Evolutionary conservation across 768 basidiomycete species (phyloP).

Genomic region (Agaricus blazei): DNA sequence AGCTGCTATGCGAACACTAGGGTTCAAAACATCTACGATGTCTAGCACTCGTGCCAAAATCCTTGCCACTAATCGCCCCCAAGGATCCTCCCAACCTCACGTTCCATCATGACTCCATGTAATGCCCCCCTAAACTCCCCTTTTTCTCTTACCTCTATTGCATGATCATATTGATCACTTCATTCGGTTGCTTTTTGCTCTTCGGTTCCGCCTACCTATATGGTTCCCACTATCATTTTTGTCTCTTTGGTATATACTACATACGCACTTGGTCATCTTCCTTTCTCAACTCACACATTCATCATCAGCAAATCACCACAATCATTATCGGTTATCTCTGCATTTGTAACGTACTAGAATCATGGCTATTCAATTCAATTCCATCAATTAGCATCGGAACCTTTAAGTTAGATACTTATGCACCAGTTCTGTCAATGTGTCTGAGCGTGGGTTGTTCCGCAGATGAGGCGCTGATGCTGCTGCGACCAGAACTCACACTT

Average conservation of each 20-base stretch:
- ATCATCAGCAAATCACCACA: slow-evolving; percentile 29
- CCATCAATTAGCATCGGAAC: neutral
- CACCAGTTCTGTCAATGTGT: neutral
- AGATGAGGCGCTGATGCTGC: slow-evolving; percentile 1
- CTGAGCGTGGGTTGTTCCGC: slow-evolving; percentile 5
- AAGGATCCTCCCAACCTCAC: slow-evolving; percentile 10
- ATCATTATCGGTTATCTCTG: slow-evolving; percentile 30
- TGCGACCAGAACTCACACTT: neutral
- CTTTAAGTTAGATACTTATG: neutral
- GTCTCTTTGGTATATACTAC: slow-evolving; percentile 32
- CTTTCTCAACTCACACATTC: slow-evolving; percentile 21
- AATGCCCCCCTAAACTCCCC: slow-evolving; percentile 12
- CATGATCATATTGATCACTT: slow-evolving; percentile 8
- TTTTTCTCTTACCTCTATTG: slow-evolving; percentile 15
- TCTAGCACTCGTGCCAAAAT: slow-evolving; percentile 54
- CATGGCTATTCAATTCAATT: slow-evolving; percentile 1
- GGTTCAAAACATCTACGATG: slow-evolving; percentile 82
- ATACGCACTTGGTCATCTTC: slow-evolving; percentile 22
- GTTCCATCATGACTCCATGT: slow-evolving; percentile 29
- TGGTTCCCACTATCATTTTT: slow-evolving; percentile 23
- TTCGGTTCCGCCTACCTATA: slow-evolving; percentile 24
- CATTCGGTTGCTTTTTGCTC: slow-evolving; percentile 13
- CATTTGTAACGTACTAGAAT: slow-evolving; percentile 12
- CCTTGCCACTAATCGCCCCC: slow-evolving; percentile 29
- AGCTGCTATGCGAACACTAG: slow-evolving; percentile 77